Evolutionary conservation across 129 eudicot genomes (phyloP).

Genomic region (Cynara cardunculus): DNA sequence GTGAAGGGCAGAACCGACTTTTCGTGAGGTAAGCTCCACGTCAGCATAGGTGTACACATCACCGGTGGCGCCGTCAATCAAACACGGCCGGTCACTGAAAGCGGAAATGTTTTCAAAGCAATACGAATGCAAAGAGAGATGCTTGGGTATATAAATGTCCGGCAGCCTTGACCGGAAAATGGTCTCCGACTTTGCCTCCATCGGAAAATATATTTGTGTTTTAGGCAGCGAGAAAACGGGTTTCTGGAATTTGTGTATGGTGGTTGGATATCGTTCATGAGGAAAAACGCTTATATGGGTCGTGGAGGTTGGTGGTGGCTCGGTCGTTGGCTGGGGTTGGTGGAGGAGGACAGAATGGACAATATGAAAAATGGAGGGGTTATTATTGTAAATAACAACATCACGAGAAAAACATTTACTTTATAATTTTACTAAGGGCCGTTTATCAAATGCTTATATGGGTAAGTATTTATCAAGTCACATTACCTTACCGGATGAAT

Average conservation of each 20-base stretch:
- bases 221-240: background rate
- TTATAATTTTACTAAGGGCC: no score
- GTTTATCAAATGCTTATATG: no score
- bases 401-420: background rate
- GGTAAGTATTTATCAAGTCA: no score
- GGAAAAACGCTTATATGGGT: constrained; percentile 31
- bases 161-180: constrained; percentile 83
- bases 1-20: constrained; percentile 59
- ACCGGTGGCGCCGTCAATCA: constrained; percentile 68
- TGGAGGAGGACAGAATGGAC: constrained; percentile 36
- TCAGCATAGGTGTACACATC: constrained; percentile 59
- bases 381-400: background rate
- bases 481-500: no score
- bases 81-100: constrained; percentile 48
- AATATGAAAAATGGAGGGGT: background rate
- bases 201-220: background rate
- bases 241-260: background rate
- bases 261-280: background rate
- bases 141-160: constrained; percentile 78
- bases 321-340: constrained; percentile 39
- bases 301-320: constrained; percentile 21
- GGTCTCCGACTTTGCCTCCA: constrained; percentile 21
- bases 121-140: constrained; percentile 72
- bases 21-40: constrained; percentile 56
- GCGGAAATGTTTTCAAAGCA: constrained; percentile 67